Evolutionary conservation across 2,329 filamentous ascomycete species (phyloP), one percentile per base, ranked within the genome.

Genomic region (Xylariomycetidae sp.): DNA sequence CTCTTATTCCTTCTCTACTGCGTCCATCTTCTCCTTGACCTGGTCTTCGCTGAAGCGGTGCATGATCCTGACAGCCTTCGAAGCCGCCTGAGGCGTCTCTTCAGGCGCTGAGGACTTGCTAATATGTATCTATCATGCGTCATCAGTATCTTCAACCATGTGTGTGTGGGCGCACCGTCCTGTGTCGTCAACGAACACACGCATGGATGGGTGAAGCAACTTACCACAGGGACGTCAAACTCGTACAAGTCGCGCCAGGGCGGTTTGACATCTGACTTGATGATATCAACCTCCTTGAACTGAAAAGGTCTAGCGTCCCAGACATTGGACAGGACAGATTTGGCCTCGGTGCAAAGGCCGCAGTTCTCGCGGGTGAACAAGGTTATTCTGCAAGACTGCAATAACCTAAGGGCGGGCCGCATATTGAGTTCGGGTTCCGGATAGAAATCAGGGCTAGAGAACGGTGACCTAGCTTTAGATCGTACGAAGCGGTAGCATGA

Each of bases 211-310:
- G n/a, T n/a, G n/a, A n/a, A n/a, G n/a, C n/a, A 15, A 58, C 70
- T 50, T 64, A 89, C 84, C 51, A 89, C 85, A 0, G 85, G 85
- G 6, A 85, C 84, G 47, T 90, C 85, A 54, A 88, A 85, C 37
- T 88, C 84, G 53, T 90, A 90, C 1, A 87, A 52, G 30, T 79
- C 69, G 49, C 74, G 78, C 85, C 85, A 90, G 4, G 34, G 40
- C 16, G 65, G 61, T 41, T 76, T 72, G 12, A 71, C 69, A 17
- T 76, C 72, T 0, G 72, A 67, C 30, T 72, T 70, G 60, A 84
- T 76, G 30, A 89, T 76, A 52, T 88, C 71, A 40, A 85, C 67
- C 56, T 88, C 82, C 6, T 67, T 65, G 57, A 78, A 87, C 13
- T 69, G 69, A 57, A 89, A 86, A 0, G 79, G 79, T 17, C 79